Percentiles rank a stretch among this genome's conserved stretches.
phyloP scores from a whole-genome alignment of 495 filamentous ascomycete genomes.

The Hypoxylon crocopeplum region DNA sequence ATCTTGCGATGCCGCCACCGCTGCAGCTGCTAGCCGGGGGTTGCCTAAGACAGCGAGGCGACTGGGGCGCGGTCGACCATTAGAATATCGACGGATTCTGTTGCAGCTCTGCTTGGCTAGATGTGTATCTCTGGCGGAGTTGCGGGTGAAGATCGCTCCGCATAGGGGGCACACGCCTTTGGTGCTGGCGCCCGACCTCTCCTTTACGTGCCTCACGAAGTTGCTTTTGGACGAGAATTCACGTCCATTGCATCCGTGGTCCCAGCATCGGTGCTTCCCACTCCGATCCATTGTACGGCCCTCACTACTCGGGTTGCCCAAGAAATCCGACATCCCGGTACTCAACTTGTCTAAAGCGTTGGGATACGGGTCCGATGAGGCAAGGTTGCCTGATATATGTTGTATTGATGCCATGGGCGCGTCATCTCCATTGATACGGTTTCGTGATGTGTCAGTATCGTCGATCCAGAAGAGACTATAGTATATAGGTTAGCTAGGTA shows the following conservation, averaged over 20 bases:
- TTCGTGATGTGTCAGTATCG: conserved; percentile 33
- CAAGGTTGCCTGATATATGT: conserved; percentile 33
- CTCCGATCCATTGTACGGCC: conserved; percentile 18
- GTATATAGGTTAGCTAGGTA: conserved; percentile 11
- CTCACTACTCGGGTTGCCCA: conserved; percentile 22
- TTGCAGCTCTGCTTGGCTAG: conserved; percentile 53
- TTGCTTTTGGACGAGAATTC: conserved; percentile 96
- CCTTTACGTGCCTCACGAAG: conserved; percentile 84
- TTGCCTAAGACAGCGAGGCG: conserved; percentile 40
- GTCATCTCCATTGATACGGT: conserved; percentile 38
- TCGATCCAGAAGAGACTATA: conserved; percentile 33
- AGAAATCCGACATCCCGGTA: conserved; percentile 28
- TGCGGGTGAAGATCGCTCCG: conserved; percentile 88
- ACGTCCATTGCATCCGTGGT: conserved; percentile 93
- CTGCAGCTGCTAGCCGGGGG: conserved; percentile 38
- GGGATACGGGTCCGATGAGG: conserved; percentile 18
- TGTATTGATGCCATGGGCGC: conserved; percentile 32
- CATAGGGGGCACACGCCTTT: conserved; percentile 87
- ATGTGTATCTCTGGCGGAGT: conserved; percentile 88
- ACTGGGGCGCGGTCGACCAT: conserved; percentile 40
- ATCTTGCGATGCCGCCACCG: conserved; percentile 35
- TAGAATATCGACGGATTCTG: conserved; percentile 42
- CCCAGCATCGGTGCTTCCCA: conserved; percentile 88
- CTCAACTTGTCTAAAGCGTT: conserved; percentile 34
- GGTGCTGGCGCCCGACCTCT: conserved; percentile 84